A percentile compares a stretch with the other conserved stretches of the same genome.
These are phyloP conservation scores for Erysiphe neolycopersici DNA, from an alignment of 2,329 filamentous ascomycete genomes.

Conservation along the genomic window DNA sequence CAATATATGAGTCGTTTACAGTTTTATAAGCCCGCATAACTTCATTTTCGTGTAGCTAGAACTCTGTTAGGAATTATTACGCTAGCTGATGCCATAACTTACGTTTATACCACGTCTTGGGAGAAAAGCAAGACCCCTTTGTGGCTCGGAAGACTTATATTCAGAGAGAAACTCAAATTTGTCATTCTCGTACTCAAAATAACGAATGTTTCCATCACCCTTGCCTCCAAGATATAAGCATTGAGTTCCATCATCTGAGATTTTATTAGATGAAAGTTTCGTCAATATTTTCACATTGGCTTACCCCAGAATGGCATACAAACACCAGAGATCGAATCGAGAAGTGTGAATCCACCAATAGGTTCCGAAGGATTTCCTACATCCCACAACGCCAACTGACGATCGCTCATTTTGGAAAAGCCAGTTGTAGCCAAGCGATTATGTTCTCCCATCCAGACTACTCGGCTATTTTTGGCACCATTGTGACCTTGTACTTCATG, in stretches of 20 bases:
- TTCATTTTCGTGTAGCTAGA: slow-evolving; percentile 74
- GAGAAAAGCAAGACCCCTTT: slow-evolving; percentile 80
- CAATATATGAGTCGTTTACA: slow-evolving; percentile 78
- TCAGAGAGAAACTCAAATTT: slow-evolving; percentile 95
- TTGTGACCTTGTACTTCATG: slow-evolving; percentile 67
- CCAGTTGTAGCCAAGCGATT: slow-evolving; percentile 90
- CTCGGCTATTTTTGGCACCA: slow-evolving; percentile 91
- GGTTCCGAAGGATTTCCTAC: slow-evolving; percentile 53
- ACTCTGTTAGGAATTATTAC: not conserved
- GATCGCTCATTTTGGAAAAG: slow-evolving; percentile 95
- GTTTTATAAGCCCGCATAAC: slow-evolving; percentile 93
- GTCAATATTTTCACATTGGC: slow-evolving; percentile 5
- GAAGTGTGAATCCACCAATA: slow-evolving; percentile 65
- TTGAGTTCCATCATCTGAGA: slow-evolving; percentile 60
- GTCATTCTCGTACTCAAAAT: slow-evolving; percentile 96
- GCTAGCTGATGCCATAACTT: slow-evolving; percentile 10
- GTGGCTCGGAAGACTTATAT: slow-evolving; percentile 89
- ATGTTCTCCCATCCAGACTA: slow-evolving; percentile 91
- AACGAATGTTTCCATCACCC: slow-evolving; percentile 95
- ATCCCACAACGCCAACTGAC: slow-evolving; percentile 90
- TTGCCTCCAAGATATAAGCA: slow-evolving; percentile 92
- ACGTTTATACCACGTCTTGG: slow-evolving; percentile 87
- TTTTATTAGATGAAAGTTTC: slow-evolving; percentile 8
- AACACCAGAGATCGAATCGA: slow-evolving; percentile 91
- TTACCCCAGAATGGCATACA: slow-evolving; percentile 97